Evolutionary conservation across 208 protist species (phyloP), one percentile per base, ranked within the genome.

Genomic region (Wallacemonas sp.): DNA sequence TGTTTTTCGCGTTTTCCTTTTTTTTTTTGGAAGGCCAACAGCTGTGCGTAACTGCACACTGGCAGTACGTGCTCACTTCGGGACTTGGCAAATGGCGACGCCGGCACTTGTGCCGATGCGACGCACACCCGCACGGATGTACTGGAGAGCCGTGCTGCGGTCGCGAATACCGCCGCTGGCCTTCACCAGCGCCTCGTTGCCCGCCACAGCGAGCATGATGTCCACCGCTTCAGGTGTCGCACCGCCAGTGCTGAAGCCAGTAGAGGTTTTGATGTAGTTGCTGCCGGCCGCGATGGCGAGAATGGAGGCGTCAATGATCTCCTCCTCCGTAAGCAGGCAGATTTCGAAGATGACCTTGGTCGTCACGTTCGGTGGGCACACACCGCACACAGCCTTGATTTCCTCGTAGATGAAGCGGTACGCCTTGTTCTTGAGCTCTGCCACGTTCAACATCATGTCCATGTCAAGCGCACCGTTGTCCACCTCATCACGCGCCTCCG

Each of bases 391-490:
- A 6, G 63, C 72, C 44, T 84, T 77, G 50, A 98, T 93, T 48
- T 98, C 97, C 0, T 72, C 70, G 60, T 87, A 93, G 27, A 98
- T 91, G 32, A 74, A 72, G 19, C 24, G 13, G 65, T 96, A 98
- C 50, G 83, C 61, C 61, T 78, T 81, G 55, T 91, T 86, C 72
- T 95, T 93, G 21, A 98, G 41, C 10, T 67, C 69, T 22, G 94
- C 96, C 17, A 98, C 69, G 73, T 98, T 97, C 22, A 98, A 60
- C 33, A 98, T 96, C 91, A 98, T 97, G 73, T 98, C 97, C 24
- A 98, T 83, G 59, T 98, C 97, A 21, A 79, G 45, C 1, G 89
- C 96, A n/a, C 96, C 97, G 15, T 82, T 36, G 27, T 66, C 44
- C 1, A 97, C 72, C 22, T 68, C 73, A 22, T 87, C 72, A 19